phyloP scores from a whole-genome alignment of 352 stramenopile genomes.

The Globisporangium cylindrosporum region DNA sequence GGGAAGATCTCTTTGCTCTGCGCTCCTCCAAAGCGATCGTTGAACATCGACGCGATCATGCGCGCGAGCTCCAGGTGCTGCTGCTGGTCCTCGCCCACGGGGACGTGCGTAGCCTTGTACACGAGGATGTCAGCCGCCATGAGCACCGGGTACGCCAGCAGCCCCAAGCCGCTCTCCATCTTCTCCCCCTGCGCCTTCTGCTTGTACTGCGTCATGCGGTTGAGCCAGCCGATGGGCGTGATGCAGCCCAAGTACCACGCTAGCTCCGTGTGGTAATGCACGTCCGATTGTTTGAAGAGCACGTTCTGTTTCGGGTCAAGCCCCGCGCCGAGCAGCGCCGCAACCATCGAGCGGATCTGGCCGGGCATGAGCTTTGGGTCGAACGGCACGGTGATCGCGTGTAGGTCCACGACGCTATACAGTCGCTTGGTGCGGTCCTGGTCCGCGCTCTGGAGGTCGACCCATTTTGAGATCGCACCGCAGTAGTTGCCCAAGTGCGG shows the following conservation, averaged over 20 bases:
- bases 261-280: constrained; percentile 92
- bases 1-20: constrained; percentile 36
- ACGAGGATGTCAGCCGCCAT: constrained; percentile 99
- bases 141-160: constrained; percentile 98
- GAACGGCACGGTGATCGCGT: constrained; percentile 97
- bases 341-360: constrained; percentile 90
- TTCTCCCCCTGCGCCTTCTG: constrained; percentile 92
- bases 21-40: constrained; percentile 88
- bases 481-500: constrained; percentile 99
- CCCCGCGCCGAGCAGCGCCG: constrained; percentile 93
- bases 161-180: constrained; percentile 79
- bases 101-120: constrained; percentile 96
- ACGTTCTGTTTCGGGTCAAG: constrained; percentile 75
- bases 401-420: constrained; percentile 94
- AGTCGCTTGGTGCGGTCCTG: constrained; percentile 26
- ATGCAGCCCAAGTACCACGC: constrained; percentile 97
- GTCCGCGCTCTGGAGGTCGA: constrained; percentile 83
- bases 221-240: constrained; percentile 96
- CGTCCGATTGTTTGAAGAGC: constrained; percentile 83
- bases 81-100: constrained; percentile 97
- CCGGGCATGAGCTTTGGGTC: constrained; percentile 86
- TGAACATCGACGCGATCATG: constrained; percentile 96
- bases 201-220: constrained; percentile 99
- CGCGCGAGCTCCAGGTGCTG: constrained; percentile 99
- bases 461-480: constrained; percentile 97